Conservation (phyloP, 2,329 filamentous ascomycete genomes). For the Paracoccidioides lutzii region DNA sequence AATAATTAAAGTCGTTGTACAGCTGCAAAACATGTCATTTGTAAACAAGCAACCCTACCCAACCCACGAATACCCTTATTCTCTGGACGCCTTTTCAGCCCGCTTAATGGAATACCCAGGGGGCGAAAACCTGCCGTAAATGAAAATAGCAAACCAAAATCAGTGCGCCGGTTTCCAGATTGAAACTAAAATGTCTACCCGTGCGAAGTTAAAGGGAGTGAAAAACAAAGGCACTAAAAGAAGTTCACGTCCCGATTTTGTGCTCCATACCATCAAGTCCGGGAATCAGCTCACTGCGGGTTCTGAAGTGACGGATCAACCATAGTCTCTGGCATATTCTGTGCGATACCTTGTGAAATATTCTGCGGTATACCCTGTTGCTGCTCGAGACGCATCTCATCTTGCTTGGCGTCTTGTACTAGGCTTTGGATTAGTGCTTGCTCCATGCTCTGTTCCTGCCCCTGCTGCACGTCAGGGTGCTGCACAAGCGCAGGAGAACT, state of each 20-base stretch:
- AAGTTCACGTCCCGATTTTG: neutral
- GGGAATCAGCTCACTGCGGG: neutral
- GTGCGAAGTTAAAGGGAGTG: neutral
- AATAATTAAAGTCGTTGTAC: neutral
- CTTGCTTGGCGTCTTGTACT: conserved; percentile 29
- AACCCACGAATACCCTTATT: neutral
- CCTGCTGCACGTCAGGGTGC: conserved; percentile 6
- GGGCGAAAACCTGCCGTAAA: neutral
- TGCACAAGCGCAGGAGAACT: conserved; percentile 14
- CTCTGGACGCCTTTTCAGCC: neutral
- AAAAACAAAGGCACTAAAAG: neutral
- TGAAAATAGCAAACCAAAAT: neutral
- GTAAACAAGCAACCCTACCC: neutral
- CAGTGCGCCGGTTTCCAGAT: neutral
- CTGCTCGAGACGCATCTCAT: conserved; percentile 15
- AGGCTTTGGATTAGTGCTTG: conserved; percentile 34
- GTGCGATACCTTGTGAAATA: conserved; percentile 13
- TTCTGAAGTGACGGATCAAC: conserved; percentile 26
- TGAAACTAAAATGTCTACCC: neutral
- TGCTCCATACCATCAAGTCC: neutral
- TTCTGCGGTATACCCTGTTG: conserved; percentile 20
- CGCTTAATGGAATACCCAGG: neutral
- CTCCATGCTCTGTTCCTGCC: conserved; percentile 30
- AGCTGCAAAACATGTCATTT: neutral
- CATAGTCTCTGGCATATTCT: conserved; percentile 14